These are phyloP conservation scores for Phytophthora hibernalis DNA, from an alignment of 352 stramenopile species.

Conservation along the genomic window DNA sequence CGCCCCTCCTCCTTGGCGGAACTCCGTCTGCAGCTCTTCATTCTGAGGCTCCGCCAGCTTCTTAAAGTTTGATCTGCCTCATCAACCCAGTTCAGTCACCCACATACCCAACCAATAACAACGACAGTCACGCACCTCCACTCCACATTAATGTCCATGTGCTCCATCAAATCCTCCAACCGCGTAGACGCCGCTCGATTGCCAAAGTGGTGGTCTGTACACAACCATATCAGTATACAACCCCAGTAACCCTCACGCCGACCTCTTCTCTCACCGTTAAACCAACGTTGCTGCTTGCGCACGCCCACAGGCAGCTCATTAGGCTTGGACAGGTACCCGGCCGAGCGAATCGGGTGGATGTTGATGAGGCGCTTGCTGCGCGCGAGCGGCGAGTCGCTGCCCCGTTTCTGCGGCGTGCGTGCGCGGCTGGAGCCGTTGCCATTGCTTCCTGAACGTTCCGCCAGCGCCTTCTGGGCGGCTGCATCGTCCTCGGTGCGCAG, in stretches of 20 bases:
- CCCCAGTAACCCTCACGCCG: not conserved
- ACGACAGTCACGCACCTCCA: constrained; percentile 60
- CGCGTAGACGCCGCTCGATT: constrained; percentile 74
- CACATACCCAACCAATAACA: not conserved
- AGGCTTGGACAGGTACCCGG: constrained; percentile 66
- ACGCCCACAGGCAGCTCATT: constrained; percentile 73
- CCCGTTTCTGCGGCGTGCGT: constrained; percentile 70
- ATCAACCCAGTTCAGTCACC: not conserved
- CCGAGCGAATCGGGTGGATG: constrained; percentile 77
- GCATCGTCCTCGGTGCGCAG: constrained; percentile 45
- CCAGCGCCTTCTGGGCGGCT: constrained; percentile 24
- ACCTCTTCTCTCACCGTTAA: constrained; percentile 58
- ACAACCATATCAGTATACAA: not conserved
- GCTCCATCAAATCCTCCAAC: constrained; percentile 87
- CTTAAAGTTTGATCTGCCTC: constrained; percentile 81
- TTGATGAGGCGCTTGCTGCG: constrained; percentile 84
- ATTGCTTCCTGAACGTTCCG: constrained; percentile 59
- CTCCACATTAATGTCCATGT: constrained; percentile 88
- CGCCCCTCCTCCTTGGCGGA: constrained; percentile 66
- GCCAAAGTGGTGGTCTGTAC: constrained; percentile 82
- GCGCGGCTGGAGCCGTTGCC: constrained; percentile 70
- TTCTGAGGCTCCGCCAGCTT: constrained; percentile 83
- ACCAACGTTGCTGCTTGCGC: constrained; percentile 87
- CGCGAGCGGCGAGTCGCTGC: constrained; percentile 56
- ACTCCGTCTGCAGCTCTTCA: constrained; percentile 72